Percentiles rank a stretch among this genome's conserved stretches.
Conservation (phyloP, 768 basidiomycete genomes). For the Leccinum rimulosum region DNA sequence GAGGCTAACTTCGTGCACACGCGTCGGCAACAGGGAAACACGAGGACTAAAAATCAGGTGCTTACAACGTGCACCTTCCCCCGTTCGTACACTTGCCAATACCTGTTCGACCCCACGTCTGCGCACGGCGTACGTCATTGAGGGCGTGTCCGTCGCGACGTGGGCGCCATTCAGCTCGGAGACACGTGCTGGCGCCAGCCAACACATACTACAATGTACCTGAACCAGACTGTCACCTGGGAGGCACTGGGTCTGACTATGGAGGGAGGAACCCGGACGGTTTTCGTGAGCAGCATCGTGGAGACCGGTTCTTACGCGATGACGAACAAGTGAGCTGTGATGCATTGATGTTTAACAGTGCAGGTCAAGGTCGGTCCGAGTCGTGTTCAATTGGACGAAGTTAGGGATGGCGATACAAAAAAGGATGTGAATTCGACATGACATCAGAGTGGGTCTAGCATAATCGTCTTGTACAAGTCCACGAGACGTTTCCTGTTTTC, state of each 20-base stretch:
- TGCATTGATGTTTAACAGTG: no score
- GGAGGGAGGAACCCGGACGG: no score
- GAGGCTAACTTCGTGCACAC: slow-evolving; percentile 31
- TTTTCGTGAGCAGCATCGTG: no score
- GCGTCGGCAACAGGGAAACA: neutral
- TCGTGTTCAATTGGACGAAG: no score
- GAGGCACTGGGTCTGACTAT: neutral
- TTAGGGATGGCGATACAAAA: no score
- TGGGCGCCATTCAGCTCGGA: slow-evolving; percentile 40
- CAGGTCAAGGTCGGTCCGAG: no score
- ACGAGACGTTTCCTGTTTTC: neutral
- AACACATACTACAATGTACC: slow-evolving; percentile 47
- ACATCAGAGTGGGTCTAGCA: neutral
- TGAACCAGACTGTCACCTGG: slow-evolving; percentile 33
- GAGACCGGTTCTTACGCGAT: neutral
- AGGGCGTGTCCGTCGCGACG: slow-evolving; percentile 46
- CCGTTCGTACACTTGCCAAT: slow-evolving; percentile 53
- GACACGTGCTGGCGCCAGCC: slow-evolving; percentile 45
- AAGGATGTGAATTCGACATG: no score
- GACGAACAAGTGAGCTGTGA: neutral
- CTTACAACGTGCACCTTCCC: slow-evolving; percentile 59
- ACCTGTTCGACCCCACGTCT: slow-evolving; percentile 42
- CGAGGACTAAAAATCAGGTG: slow-evolving; percentile 1
- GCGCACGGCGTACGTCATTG: slow-evolving; percentile 38
- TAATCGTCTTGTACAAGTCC: neutral